A percentile compares a stretch with the other conserved stretches of the same genome.
phyloP scores from a whole-genome alignment of 495 filamentous ascomycete species.

The Cairneyella variabilis region DNA sequence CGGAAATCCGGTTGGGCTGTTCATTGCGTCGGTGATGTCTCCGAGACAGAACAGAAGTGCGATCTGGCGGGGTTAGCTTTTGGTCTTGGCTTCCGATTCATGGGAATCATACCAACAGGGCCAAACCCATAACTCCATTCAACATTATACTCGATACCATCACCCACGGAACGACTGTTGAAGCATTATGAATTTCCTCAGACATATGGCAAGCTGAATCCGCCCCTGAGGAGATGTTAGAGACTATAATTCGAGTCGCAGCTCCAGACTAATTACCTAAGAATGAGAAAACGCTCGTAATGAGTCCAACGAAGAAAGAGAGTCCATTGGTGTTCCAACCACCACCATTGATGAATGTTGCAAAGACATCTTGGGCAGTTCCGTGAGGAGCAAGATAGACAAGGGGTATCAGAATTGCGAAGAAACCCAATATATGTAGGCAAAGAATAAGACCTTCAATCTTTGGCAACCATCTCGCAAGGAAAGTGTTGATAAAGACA shows the following conservation, averaged over 20 bases:
- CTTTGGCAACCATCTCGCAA: slow-evolving; percentile 35
- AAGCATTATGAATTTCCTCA: slow-evolving; percentile 47
- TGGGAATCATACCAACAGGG: slow-evolving; percentile 28
- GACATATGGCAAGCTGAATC: slow-evolving; percentile 29
- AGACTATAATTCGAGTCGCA: background rate
- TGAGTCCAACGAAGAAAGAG: slow-evolving; percentile 41
- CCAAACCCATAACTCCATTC: slow-evolving; percentile 29
- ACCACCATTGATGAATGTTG: slow-evolving; percentile 38
- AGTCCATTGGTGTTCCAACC: slow-evolving; percentile 37
- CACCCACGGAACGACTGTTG: slow-evolving; percentile 39
- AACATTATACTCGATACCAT: slow-evolving; percentile 42
- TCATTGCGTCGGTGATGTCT: slow-evolving; percentile 32
- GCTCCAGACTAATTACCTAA: slow-evolving; percentile 26
- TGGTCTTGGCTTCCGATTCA: background rate
- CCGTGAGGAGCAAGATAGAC: slow-evolving; percentile 28
- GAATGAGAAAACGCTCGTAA: slow-evolving; percentile 35
- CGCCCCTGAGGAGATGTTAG: slow-evolving; percentile 17
- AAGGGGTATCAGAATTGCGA: slow-evolving; percentile 44
- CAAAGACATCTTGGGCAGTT: slow-evolving; percentile 39
- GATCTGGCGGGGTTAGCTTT: slow-evolving; percentile 18
- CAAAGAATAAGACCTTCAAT: slow-evolving; percentile 39
- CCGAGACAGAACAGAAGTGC: slow-evolving; percentile 44
- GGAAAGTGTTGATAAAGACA: slow-evolving; percentile 26
- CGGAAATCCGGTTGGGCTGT: slow-evolving; percentile 36
- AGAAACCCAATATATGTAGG: slow-evolving; percentile 43